Evolutionary conservation across 1,139 yeast species (phyloP), one percentile per base, ranked within the genome.

Genomic region (Petasospora rhodanensis): DNA sequence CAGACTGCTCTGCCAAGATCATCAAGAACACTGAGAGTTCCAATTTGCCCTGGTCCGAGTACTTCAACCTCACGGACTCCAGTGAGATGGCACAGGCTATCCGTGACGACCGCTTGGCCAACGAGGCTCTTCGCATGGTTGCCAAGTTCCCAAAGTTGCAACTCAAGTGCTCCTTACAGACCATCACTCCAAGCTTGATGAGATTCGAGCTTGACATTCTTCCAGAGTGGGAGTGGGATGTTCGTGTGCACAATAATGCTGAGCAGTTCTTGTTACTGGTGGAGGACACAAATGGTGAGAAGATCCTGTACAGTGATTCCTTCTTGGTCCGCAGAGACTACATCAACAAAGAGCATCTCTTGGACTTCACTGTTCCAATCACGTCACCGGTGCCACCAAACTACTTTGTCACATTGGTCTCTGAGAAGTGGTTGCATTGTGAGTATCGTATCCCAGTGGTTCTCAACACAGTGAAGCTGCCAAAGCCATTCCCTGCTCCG

Each of bases 361-460:
- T 86, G 3, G 89, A 80, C 29, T 76, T 86, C 47, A 70, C 83
- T 1, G 74, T 89, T 4, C 73, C 83, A 5, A 42, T 76, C 15
- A 40, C 64, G 31, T 4, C 41, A 6, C 79, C 82, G 2, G 38
- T 73, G 4, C 89, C 93, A 12, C 96, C 96, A 2, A 78, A 78
- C 46, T 79, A 81, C 46, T 84, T 82, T 56, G 70, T 87, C 6
- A 68, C 82, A 0, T 55, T 87, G 14, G 61, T 82, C 3, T 85
- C 95, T 40, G 95, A 87, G 40, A 74, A 68, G 40, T 91, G 98
- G 98, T 59, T 87, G 7, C 89, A 84, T 41, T 76, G 87, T 37
- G 85, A 76, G 34, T 66, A 72, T 45, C 72, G 73, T 38, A 55
- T 72, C 2, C 86, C 96, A 0, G 62, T 86, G 2, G 58, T 76